Conservation (phyloP, 2,329 filamentous ascomycete genomes). For the Fusarium pseudonygamai region DNA sequence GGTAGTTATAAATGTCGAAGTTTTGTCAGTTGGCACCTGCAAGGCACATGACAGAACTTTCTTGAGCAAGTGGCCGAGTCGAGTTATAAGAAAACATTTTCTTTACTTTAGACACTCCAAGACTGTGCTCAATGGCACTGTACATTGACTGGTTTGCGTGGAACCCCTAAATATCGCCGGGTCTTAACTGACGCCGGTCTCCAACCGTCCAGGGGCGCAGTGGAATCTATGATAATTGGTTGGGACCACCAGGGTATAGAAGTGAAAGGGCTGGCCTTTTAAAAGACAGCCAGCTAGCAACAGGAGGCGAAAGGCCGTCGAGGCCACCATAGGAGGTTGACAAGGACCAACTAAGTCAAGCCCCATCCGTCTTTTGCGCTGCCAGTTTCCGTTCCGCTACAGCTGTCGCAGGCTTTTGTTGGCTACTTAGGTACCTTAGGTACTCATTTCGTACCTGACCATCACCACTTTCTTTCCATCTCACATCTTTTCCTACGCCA, state of each 20-base stretch:
- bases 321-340: slow-evolving; percentile 26
- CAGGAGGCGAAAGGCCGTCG: slow-evolving; percentile 18
- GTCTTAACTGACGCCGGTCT: slow-evolving; percentile 16
- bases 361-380: slow-evolving; percentile 27
- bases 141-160: slow-evolving; percentile 7
- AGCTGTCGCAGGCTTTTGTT: slow-evolving; percentile 32
- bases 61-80: not conserved
- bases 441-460: slow-evolving; percentile 28
- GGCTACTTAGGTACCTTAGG: too few relatives aligned
- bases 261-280: slow-evolving; percentile 14
- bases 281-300: slow-evolving; percentile 16
- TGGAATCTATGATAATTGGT: slow-evolving; percentile 29
- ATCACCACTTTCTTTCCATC: slow-evolving; percentile 36
- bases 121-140: slow-evolving; percentile 22
- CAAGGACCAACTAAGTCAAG: slow-evolving; percentile 23
- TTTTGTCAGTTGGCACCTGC: not conserved
- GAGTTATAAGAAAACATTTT: not conserved
- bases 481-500: slow-evolving; percentile 32
- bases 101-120: slow-evolving; percentile 6
- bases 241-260: slow-evolving; percentile 15
- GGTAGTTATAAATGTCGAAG: slow-evolving; percentile 1
- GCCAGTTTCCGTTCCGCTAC: slow-evolving; percentile 18
- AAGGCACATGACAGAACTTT: not conserved
- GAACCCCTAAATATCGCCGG: slow-evolving; percentile 41
- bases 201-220: not conserved